These are phyloP conservation scores for Thymus quinquecostatus DNA, from an alignment of 257 asterid species.

Conservation along the genomic window DNA sequence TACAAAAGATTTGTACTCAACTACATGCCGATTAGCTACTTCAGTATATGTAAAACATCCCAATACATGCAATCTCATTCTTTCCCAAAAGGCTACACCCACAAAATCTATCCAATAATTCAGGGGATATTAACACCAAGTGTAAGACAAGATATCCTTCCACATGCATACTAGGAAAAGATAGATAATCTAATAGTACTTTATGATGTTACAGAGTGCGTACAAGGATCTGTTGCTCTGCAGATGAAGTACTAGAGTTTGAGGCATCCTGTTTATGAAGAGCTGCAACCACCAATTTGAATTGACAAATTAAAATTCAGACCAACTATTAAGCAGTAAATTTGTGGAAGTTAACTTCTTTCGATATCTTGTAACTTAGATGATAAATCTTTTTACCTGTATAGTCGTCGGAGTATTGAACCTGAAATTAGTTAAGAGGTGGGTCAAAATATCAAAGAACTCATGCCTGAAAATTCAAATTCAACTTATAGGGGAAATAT, in stretches of 20 bases:
- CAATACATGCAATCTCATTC: slow-evolving; percentile 7
- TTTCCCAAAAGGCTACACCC: slow-evolving; percentile 22
- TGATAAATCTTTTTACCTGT: slow-evolving; percentile 53
- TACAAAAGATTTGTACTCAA: slow-evolving; percentile 3
- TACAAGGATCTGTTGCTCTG: slow-evolving; percentile 98
- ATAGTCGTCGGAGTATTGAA: slow-evolving; percentile 45
- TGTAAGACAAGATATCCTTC: slow-evolving; percentile 6
- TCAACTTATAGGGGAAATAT: slow-evolving; percentile 21
- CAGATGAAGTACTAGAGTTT: slow-evolving; percentile 68
- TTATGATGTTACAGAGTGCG: slow-evolving; percentile 31
- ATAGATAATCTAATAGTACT: slow-evolving; percentile 21
- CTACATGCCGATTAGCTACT: slow-evolving; percentile 13
- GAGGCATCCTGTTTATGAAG: slow-evolving; percentile 61
- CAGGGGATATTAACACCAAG: slow-evolving; percentile 14
- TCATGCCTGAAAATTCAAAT: slow-evolving; percentile 32
- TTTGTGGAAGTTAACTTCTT: slow-evolving; percentile 10
- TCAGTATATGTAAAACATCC: slow-evolving; percentile 15
- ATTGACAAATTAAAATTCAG: slow-evolving; percentile 20
- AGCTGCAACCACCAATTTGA: slow-evolving; percentile 54
- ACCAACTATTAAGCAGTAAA: slow-evolving; percentile 31
- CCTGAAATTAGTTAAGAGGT: slow-evolving; percentile 51
- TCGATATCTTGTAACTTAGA: slow-evolving; percentile 11
- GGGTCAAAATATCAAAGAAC: slow-evolving; percentile 40
- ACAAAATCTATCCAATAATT: slow-evolving; percentile 13
- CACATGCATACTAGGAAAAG: slow-evolving; percentile 29